phyloP scores from a whole-genome alignment of 2,329 filamentous ascomycete species.

The Fusarium guadeloupense region DNA sequence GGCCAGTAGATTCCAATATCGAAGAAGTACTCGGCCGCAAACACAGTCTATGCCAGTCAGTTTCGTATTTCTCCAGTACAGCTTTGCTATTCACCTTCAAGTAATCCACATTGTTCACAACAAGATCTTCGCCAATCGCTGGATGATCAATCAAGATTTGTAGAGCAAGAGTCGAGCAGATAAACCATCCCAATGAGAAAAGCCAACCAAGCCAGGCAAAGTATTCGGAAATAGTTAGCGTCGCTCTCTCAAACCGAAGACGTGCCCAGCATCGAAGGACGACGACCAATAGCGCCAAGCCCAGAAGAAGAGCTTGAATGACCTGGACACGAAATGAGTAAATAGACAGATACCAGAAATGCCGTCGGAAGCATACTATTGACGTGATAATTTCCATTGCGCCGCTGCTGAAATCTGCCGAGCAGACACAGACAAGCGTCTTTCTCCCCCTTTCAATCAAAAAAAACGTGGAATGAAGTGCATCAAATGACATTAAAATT shows the following conservation, averaged over 20 bases:
- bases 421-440: not conserved
- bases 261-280: constrained; percentile 5
- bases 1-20: constrained; percentile 12
- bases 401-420: not conserved
- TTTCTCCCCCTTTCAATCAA: not conserved
- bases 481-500: not conserved
- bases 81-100: not conserved
- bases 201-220: constrained; percentile 6
- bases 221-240: not conserved
- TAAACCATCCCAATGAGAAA: constrained; percentile 5
- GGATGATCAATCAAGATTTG: not conserved
- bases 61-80: not conserved
- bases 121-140: not conserved
- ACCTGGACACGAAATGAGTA: not conserved
- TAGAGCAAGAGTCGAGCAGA: not conserved
- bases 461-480: not conserved
- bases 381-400: not conserved
- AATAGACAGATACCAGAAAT: not conserved
- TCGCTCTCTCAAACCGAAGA: not conserved
- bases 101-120: not conserved
- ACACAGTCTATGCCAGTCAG: constrained; percentile 2
- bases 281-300: not conserved
- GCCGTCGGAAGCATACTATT: not conserved
- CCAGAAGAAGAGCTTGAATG: not conserved
- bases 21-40: constrained; percentile 7